These are phyloP conservation scores for Colletotrichum sp. DNA, from an alignment of 2,329 filamentous ascomycete genomes.

Conservation along the genomic window DNA sequence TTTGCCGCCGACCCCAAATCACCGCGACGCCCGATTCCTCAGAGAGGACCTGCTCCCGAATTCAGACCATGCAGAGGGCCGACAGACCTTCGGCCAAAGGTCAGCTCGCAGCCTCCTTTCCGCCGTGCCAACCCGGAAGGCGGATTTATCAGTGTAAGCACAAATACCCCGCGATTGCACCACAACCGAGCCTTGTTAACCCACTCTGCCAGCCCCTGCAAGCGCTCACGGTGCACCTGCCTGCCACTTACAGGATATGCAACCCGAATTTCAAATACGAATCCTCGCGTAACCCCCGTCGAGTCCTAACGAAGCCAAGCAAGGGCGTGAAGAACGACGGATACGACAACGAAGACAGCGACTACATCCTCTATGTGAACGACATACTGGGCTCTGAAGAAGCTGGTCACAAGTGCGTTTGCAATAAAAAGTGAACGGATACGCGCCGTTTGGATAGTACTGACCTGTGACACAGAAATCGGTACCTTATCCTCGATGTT, in stretches of 20 bases:
- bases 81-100: constrained; percentile 78
- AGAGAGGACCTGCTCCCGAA: constrained; percentile 79
- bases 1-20: constrained; percentile 63
- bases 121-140: constrained; percentile 94
- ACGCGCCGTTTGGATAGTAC: constrained; percentile 2
- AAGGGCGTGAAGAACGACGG: constrained; percentile 99
- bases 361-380: constrained; percentile 99
- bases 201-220: constrained; percentile 74
- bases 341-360: constrained; percentile 98
- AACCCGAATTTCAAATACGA: constrained; percentile 99
- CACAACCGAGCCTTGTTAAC: constrained; percentile 25
- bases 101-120: constrained; percentile 88
- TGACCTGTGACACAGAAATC: constrained; percentile 64
- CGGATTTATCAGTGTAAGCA: constrained; percentile 91
- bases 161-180: neutral
- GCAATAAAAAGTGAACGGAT: neutral
- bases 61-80: constrained; percentile 79
- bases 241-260: constrained; percentile 96
- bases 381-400: constrained; percentile 98
- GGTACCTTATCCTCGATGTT: constrained; percentile 96
- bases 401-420: constrained; percentile 87
- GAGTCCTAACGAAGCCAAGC: constrained; percentile 96
- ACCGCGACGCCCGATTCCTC: constrained; percentile 52
- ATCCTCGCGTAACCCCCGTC: constrained; percentile 91
- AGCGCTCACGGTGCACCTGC: constrained; percentile 91